These are phyloP conservation scores for Phytophthora ohioensis DNA, from an alignment of 352 stramenopile genomes.

Conservation along the genomic window DNA sequence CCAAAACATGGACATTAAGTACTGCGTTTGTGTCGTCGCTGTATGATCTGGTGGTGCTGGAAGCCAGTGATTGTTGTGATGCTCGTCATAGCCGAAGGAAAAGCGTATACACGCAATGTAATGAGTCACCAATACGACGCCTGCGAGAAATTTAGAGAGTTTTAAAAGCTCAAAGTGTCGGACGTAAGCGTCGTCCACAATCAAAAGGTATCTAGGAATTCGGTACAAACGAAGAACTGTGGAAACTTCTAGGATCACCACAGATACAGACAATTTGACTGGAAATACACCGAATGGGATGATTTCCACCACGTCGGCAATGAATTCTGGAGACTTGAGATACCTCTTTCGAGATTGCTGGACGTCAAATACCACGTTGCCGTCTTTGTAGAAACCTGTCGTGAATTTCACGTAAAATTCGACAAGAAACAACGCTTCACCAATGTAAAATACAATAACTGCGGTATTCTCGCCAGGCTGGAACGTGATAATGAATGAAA, in stretches of 20 bases:
- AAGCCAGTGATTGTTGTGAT: slow-evolving; percentile 52
- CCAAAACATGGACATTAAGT: slow-evolving; percentile 68
- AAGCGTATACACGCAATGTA: slow-evolving; percentile 59
- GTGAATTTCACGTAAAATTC: slow-evolving; percentile 69
- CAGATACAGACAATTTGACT: background rate
- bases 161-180: slow-evolving; percentile 66
- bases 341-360: slow-evolving; percentile 35
- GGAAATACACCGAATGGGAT: slow-evolving; percentile 37
- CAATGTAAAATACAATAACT: slow-evolving; percentile 44
- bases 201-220: slow-evolving; percentile 51
- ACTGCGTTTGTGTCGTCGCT: slow-evolving; percentile 30
- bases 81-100: slow-evolving; percentile 55
- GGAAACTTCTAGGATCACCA: slow-evolving; percentile 45
- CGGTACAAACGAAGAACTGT: slow-evolving; percentile 49
- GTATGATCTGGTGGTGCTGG: slow-evolving; percentile 16
- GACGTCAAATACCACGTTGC: slow-evolving; percentile 25
- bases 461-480: slow-evolving; percentile 13
- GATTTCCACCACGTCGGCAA: slow-evolving; percentile 51
- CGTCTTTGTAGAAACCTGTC: slow-evolving; percentile 61
- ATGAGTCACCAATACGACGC: slow-evolving; percentile 52
- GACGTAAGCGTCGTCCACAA: slow-evolving; percentile 64
- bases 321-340: slow-evolving; percentile 57
- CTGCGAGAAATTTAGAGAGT: slow-evolving; percentile 55
- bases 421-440: slow-evolving; percentile 56
- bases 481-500: slow-evolving; percentile 69